A percentile compares a stretch with the other conserved stretches of the same genome.
Conservation (phyloP, 2,329 filamentous ascomycete genomes). For the Westerdykella ornata region DNA sequence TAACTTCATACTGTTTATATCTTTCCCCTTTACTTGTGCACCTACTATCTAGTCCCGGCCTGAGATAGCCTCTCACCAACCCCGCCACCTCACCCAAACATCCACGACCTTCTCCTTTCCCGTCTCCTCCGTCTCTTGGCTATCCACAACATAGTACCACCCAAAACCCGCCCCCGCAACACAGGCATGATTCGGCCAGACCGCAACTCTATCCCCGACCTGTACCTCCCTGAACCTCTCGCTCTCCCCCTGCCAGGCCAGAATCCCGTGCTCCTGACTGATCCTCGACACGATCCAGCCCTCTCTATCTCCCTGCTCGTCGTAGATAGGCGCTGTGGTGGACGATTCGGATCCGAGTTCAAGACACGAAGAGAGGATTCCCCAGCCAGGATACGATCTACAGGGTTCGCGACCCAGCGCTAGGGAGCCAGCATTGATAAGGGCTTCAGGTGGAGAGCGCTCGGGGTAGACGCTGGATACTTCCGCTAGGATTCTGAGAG, state of each 20-base stretch:
- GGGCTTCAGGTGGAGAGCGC: slow-evolving; percentile 50
- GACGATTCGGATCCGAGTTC: not conserved
- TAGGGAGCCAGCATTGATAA: slow-evolving; percentile 62
- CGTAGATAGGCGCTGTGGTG: slow-evolving; percentile 12
- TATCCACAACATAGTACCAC: slow-evolving; percentile 69
- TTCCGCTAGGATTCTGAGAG: slow-evolving; percentile 63
- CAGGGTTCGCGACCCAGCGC: slow-evolving; percentile 69
- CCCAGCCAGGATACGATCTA: slow-evolving; percentile 65
- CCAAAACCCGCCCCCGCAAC: slow-evolving; percentile 65
- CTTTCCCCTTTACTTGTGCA: no score
- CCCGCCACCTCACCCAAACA: slow-evolving; percentile 65
- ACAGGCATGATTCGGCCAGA: slow-evolving; percentile 79
- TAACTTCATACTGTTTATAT: no score
- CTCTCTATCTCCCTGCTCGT: slow-evolving; percentile 25
- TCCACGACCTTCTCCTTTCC: slow-evolving; percentile 59
- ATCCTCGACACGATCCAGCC: slow-evolving; percentile 65
- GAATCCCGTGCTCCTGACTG: slow-evolving; percentile 71
- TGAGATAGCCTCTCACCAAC: slow-evolving; percentile 48
- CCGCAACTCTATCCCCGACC: slow-evolving; percentile 60
- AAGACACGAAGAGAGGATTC: slow-evolving; percentile 44
- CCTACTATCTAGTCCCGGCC: no score
- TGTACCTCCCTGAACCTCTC: slow-evolving; percentile 35
- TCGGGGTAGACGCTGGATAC: slow-evolving; percentile 59
- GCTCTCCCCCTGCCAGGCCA: slow-evolving; percentile 51
- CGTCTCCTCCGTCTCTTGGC: slow-evolving; percentile 40